These are phyloP conservation scores for Neofusicoccum sp. DNA, from an alignment of 2,329 filamentous ascomycete genomes.

Conservation along the genomic window DNA sequence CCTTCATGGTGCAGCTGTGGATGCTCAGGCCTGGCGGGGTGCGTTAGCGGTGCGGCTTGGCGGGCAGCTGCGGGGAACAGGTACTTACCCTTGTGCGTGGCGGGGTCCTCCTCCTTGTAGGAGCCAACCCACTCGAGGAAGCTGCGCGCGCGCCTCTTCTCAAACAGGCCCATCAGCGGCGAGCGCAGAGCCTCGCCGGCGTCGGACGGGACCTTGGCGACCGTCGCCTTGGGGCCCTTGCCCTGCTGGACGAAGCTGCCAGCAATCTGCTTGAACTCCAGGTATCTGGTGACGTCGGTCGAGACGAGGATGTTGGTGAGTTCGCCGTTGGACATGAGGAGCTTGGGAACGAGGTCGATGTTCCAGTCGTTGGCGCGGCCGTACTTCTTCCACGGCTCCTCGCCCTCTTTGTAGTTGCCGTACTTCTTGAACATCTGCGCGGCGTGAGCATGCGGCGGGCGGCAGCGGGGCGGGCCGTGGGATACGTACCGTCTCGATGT, in stretches of 20 bases:
- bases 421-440: conserved; percentile 92
- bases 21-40: conserved; percentile 70
- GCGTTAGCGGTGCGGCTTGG: conserved; percentile 1
- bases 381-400: conserved; percentile 98
- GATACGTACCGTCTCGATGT: conserved; percentile 81
- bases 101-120: conserved; percentile 79
- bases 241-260: conserved; percentile 97
- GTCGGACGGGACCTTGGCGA: conserved; percentile 96
- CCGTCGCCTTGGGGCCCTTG: conserved; percentile 76
- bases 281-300: conserved; percentile 68
- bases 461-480: conserved; percentile 21
- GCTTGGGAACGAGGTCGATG: conserved; percentile 97
- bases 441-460: conserved; percentile 34
- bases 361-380: conserved; percentile 98
- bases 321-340: conserved; percentile 98
- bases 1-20: conserved; percentile 83
- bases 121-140: conserved; percentile 95
- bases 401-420: conserved; percentile 74
- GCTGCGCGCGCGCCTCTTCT: conserved; percentile 95
- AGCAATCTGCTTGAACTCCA: conserved; percentile 68
- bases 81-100: conserved; percentile 81
- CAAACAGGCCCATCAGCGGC: conserved; percentile 94
- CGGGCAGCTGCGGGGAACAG: neutral
- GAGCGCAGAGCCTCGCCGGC: conserved; percentile 85
- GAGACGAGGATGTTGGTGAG: conserved; percentile 98